These are phyloP conservation scores for Clohesyomyces aquaticus DNA, from an alignment of 495 filamentous ascomycete genomes.

Conservation along the genomic window DNA sequence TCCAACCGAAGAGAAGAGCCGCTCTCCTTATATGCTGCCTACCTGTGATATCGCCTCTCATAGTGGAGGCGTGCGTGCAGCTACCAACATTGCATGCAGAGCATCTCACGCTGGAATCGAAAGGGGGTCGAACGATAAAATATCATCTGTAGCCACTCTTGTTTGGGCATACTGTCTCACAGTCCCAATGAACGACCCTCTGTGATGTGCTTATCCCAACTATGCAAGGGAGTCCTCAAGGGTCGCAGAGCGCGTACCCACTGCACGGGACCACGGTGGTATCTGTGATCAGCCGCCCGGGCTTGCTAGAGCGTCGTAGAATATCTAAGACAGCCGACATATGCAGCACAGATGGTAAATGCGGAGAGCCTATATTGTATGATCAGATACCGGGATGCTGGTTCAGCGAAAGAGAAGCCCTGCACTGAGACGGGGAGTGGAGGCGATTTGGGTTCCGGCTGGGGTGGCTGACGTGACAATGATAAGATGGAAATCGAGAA, in stretches of 20 bases:
- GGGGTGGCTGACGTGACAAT: conserved; percentile 5
- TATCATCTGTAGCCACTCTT: neutral
- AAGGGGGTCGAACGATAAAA: neutral
- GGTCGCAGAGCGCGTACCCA: neutral
- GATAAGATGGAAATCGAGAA: neutral
- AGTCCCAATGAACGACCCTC: neutral
- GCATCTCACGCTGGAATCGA: neutral
- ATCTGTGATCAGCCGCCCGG: neutral
- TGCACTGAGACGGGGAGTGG: neutral
- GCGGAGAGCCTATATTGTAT: neutral
- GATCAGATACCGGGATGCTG: neutral
- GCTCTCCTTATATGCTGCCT: neutral
- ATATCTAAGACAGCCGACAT: neutral
- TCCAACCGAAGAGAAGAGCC: neutral
- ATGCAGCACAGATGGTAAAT: neutral
- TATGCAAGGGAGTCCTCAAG: neutral
- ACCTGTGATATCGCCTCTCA: neutral
- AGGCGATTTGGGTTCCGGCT: neutral
- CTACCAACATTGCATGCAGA: neutral
- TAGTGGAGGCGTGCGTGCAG: neutral
- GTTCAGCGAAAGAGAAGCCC: neutral
- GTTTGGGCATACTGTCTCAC: neutral
- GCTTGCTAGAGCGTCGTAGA: neutral
- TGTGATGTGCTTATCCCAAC: neutral
- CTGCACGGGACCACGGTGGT: neutral